phyloP scores from a whole-genome alignment of 2,329 filamentous ascomycete species.

The Thielaviopsis euricoi region DNA sequence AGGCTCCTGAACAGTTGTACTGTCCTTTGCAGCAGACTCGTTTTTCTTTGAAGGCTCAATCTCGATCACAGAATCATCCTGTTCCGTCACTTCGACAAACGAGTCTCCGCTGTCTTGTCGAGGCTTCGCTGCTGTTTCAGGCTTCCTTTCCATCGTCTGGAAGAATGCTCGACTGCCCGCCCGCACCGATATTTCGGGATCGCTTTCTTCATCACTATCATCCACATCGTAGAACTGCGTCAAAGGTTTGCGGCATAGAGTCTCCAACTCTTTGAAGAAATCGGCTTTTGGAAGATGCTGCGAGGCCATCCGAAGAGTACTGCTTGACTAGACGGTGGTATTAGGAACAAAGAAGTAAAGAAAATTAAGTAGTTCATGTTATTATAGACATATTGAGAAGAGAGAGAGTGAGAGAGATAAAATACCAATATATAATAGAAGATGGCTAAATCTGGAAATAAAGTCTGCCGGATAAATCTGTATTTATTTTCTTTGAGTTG shows the following conservation, averaged over 20 bases:
- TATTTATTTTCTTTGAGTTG: background rate
- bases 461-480: too few species aligned
- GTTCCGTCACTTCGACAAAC: background rate
- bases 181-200: background rate
- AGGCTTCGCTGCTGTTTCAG: background rate
- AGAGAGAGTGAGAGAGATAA: background rate
- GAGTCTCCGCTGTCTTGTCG: background rate
- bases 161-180: background rate
- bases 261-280: slow-evolving; percentile 1
- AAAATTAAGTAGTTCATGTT: background rate
- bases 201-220: slow-evolving; percentile 2
- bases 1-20: too few species aligned
- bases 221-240: background rate
- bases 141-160: background rate
- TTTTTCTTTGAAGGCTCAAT: background rate
- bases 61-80: background rate
- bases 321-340: background rate
- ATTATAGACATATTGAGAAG: background rate
- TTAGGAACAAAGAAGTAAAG: background rate
- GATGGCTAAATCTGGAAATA: too few species aligned
- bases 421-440: background rate
- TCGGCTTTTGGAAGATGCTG: background rate
- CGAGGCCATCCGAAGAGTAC: background rate
- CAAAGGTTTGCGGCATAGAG: background rate
- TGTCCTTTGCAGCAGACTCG: too few species aligned